phyloP scores from a whole-genome alignment of 805 yeast genomes.

The Kockiozyma suomiensis region DNA sequence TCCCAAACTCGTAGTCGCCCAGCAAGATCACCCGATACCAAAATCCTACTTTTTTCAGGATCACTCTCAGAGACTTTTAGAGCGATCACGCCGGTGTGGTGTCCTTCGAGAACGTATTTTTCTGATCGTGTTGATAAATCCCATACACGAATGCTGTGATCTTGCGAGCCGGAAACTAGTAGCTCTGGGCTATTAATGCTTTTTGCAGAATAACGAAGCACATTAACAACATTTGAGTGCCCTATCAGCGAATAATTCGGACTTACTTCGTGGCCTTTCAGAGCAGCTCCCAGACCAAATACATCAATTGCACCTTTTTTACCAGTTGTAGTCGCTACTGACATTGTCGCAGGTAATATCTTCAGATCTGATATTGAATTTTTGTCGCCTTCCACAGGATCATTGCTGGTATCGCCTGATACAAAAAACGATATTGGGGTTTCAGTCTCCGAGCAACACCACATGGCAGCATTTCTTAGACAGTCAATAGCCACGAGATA shows the following conservation, averaged over 20 bases:
- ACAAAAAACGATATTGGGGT: background rate
- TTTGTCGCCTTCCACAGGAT: constrained; percentile 3
- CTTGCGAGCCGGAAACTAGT: constrained; percentile 27
- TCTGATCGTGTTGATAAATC: constrained; percentile 9
- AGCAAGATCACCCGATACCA: constrained; percentile 27
- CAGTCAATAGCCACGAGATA: constrained; percentile 25
- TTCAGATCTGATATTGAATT: constrained; percentile 19
- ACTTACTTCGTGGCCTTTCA: background rate
- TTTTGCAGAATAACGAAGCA: constrained; percentile 8
- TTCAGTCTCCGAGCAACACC: constrained; percentile 9
- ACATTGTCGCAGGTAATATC: background rate
- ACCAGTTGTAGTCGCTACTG: constrained; percentile 19
- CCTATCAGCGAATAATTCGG: constrained; percentile 13
- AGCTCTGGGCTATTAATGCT: background rate
- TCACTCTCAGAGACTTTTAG: constrained; percentile 3
- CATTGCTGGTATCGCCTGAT: background rate
- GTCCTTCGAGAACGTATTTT: constrained; percentile 18
- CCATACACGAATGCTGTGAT: constrained; percentile 24
- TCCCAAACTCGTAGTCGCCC: constrained; percentile 29
- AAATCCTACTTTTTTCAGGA: background rate
- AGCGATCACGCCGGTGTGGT: constrained; percentile 20
- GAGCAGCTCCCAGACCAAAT: constrained; percentile 8
- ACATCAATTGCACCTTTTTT: constrained; percentile 16
- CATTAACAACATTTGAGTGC: constrained; percentile 23
- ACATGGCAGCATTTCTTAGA: constrained; percentile 25